Evolutionary conservation across 2,329 filamentous ascomycete genomes (phyloP).

Genomic region (Verruconis gallopava): DNA sequence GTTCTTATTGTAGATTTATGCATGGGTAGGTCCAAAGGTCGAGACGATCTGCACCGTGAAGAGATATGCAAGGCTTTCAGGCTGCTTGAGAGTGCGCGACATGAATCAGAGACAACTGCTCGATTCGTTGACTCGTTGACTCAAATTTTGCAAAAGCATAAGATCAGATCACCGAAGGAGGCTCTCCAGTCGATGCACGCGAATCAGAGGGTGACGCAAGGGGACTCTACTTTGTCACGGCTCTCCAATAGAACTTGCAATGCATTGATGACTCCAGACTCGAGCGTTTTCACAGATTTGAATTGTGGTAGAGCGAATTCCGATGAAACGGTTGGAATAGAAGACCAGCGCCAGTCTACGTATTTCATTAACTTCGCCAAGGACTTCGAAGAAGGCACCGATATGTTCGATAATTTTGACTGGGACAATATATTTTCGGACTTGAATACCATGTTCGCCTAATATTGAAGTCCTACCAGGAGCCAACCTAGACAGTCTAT

Average conservation of each 20-base stretch:
- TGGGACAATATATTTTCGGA: not conserved
- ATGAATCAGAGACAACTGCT: conserved; percentile 18
- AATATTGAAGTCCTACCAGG: no score
- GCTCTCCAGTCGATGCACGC: not conserved
- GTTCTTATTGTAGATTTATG: conserved; percentile 28
- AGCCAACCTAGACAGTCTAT: no score
- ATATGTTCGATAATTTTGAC: not conserved
- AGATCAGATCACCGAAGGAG: not conserved
- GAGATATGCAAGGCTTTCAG: conserved; percentile 17
- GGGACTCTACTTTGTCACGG: no score
- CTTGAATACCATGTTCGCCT: not conserved
- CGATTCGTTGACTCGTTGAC: conserved; percentile 23
- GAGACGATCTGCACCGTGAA: not conserved
- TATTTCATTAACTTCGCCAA: not conserved
- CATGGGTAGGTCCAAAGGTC: conserved; percentile 20
- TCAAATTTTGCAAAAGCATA: conserved; percentile 18
- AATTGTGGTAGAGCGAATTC: not conserved
- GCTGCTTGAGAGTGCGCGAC: conserved; percentile 22
- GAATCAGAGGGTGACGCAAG: no score
- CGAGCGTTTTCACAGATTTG: not conserved
- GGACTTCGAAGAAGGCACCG: not conserved
- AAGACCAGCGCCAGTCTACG: not conserved
- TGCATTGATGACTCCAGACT: not conserved
- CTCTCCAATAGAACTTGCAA: not conserved
- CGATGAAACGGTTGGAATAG: not conserved